Evolutionary conservation across 768 basidiomycete genomes (phyloP), one percentile per base, ranked within the genome.

Genomic region (Tephrocybe rancida): DNA sequence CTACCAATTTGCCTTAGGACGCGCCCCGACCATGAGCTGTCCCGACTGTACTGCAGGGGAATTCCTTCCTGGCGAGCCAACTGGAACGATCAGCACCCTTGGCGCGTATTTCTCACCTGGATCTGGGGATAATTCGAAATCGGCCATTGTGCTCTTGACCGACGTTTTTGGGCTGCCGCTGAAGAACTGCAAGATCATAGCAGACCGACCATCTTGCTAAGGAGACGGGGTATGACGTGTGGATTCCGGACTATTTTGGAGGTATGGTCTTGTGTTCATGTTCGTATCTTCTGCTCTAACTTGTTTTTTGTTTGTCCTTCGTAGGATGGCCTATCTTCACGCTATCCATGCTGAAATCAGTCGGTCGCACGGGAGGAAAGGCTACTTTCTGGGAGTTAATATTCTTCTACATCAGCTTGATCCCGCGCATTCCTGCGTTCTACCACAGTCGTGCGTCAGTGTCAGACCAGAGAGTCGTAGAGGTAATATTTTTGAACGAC

Each of bases 211-310:
- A 64, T n/a, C 29, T 66, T 78, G n/a, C 73, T 78, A 66, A 73
- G 51, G 47, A 67, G 3, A 59, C 83, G 21, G 68, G 67, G 3
- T 79, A 80, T 50, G 83, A 84, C 58, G 81, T 83, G 21, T 84
- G 80, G 78, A 71, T 80, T 46, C 83, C 82, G 5, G 84, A 85
- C 63, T 55, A 80, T 35, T 84, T 84, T 57, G 63, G 69, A 42
- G 83, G 80, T 78, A 42, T 11, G 30, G 18, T 26, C 11, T 5
- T 21, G 24, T 13, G 19, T 24, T 8, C 39, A 22, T 10, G 18
- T 25, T 47, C n/a, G n/a, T n/a, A n/a, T n/a, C n/a, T n/a, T n/a
- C n/a, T n/a, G n/a, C n/a, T n/a, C n/a, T n/a, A n/a, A n/a, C n/a
- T n/a, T n/a, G n/a, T n/a, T n/a, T n/a, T n/a, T n/a, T n/a, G n/a